Conservation (phyloP, 352 stramenopile genomes). For the Pythium guiyangense region DNA sequence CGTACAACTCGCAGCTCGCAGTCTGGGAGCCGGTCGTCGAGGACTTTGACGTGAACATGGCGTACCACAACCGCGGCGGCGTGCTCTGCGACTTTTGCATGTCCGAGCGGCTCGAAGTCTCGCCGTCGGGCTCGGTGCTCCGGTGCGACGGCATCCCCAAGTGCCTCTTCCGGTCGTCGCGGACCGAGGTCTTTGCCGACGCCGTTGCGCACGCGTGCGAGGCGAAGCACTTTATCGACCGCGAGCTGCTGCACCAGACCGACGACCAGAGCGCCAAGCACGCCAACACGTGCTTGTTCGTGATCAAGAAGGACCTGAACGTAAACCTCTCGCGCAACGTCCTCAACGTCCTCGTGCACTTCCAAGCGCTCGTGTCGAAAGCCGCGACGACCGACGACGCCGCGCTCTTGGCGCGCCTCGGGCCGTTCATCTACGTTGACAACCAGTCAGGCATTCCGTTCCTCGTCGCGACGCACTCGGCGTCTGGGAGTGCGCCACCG, state of each 20-base stretch:
- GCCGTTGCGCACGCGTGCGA: slow-evolving; percentile 63
- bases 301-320: slow-evolving; percentile 79
- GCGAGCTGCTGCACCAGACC: slow-evolving; percentile 56
- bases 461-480: slow-evolving; percentile 57
- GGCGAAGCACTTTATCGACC: slow-evolving; percentile 83
- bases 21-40: slow-evolving; percentile 84
- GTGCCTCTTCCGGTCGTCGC: slow-evolving; percentile 65
- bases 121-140: slow-evolving; percentile 44
- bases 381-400: slow-evolving; percentile 30
- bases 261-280: slow-evolving; percentile 53
- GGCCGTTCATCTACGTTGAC: slow-evolving; percentile 83
- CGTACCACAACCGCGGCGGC: slow-evolving; percentile 58
- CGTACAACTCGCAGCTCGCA: slow-evolving; percentile 83
- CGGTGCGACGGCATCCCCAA: slow-evolving; percentile 65
- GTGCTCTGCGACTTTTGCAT: slow-evolving; percentile 79
- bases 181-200: slow-evolving; percentile 62
- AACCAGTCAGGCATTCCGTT: slow-evolving; percentile 85
- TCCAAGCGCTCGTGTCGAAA: slow-evolving; percentile 71
- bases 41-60: slow-evolving; percentile 80
- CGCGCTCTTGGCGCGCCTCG: slow-evolving; percentile 40
- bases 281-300: slow-evolving; percentile 65
- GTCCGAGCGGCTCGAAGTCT: slow-evolving; percentile 62
- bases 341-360: slow-evolving; percentile 80
- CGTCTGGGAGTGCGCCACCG: slow-evolving; percentile 12
- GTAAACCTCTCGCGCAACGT: slow-evolving; percentile 80